phyloP scores from a whole-genome alignment of 371 early-diverging fungal species.

The Haplosporangium sp. region DNA sequence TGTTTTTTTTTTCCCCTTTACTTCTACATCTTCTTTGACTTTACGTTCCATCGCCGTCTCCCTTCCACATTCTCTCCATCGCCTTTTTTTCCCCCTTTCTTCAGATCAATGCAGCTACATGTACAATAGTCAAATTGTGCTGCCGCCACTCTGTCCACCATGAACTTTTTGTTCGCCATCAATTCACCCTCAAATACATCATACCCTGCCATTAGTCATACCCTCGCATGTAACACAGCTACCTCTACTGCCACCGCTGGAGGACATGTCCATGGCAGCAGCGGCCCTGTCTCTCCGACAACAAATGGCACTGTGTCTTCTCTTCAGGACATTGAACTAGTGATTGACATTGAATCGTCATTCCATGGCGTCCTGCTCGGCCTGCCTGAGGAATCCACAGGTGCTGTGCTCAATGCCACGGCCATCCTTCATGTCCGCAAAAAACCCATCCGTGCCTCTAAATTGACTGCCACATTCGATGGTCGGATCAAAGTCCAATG shows the following conservation, averaged over 20 bases:
- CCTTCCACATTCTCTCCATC: background rate
- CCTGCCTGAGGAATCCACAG: conserved; percentile 43
- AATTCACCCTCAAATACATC: conserved; percentile 3
- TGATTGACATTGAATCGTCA: conserved; percentile 49
- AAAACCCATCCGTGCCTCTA: conserved; percentile 47
- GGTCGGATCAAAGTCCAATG: conserved; percentile 54
- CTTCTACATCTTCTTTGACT: background rate
- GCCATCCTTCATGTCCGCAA: conserved; percentile 54
- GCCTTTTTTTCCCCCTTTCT: background rate
- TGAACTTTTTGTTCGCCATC: conserved; percentile 43
- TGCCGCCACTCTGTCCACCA: background rate
- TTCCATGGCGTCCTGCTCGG: conserved; percentile 50
- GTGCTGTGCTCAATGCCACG: conserved; percentile 46
- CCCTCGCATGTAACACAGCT: conserved; percentile 22
- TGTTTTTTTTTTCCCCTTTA: too few relatives aligned
- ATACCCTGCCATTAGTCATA: background rate
- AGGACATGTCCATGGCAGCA: background rate
- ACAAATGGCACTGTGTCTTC: conserved; percentile 7
- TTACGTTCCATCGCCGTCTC: background rate
- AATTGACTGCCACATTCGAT: conserved; percentile 51
- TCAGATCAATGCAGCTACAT: background rate
- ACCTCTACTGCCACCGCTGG: background rate
- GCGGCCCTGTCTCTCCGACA: conserved; percentile 9
- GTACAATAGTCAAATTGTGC: conserved; percentile 1
- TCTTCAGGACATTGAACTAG: conserved; percentile 34